phyloP scores from a whole-genome alignment of 1,139 yeast species.

The Debaryomyces robertsiae region DNA sequence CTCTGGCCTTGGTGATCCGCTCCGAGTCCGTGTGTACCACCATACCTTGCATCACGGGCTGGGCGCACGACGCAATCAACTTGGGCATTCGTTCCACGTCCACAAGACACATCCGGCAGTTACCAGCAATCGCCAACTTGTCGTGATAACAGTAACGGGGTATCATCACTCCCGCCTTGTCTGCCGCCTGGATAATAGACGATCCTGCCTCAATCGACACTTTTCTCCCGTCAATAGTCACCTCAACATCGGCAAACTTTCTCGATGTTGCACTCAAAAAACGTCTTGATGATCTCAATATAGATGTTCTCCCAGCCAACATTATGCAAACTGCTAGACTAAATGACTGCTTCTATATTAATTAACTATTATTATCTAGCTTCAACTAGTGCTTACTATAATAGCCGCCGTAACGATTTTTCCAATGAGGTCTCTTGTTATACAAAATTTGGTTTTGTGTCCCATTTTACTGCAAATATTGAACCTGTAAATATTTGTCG shows the following conservation, averaged over 20 bases:
- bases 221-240: conserved; percentile 76
- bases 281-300: conserved; percentile 33
- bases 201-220: conserved; percentile 85
- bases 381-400: neutral
- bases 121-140: conserved; percentile 90
- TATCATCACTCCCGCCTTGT: conserved; percentile 83
- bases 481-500: conserved; percentile 10
- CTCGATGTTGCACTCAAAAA: conserved; percentile 31
- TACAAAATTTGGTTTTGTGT: conserved; percentile 10
- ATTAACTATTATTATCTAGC: conserved; percentile 6
- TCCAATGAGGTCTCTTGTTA: conserved; percentile 3
- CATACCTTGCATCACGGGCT: conserved; percentile 90
- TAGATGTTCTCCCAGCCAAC: conserved; percentile 26
- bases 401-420: neutral
- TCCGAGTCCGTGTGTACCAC: conserved; percentile 81
- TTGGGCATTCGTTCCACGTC: conserved; percentile 91
- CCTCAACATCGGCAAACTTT: conserved; percentile 61
- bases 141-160: conserved; percentile 94
- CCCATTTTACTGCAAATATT: conserved; percentile 2
- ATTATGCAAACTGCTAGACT: conserved; percentile 10
- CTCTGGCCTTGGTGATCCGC: conserved; percentile 81
- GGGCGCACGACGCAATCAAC: conserved; percentile 88
- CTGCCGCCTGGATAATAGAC: conserved; percentile 89
- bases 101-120: conserved; percentile 92
- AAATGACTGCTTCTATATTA: conserved; percentile 8